These are phyloP conservation scores for Xylaria sp. DNA, from an alignment of 2,329 filamentous ascomycete genomes.

Conservation along the genomic window DNA sequence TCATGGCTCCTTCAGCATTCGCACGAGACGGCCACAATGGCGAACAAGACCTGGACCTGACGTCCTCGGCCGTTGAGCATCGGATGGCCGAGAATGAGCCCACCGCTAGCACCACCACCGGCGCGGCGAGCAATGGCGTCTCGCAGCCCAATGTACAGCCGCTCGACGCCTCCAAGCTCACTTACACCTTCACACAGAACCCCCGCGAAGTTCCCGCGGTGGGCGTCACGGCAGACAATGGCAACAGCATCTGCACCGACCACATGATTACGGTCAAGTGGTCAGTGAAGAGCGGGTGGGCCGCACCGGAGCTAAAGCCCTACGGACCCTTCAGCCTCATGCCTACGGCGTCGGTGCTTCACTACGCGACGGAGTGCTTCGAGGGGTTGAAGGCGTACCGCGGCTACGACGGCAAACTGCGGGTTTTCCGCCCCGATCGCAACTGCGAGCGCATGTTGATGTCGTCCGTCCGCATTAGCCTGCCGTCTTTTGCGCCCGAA, in stretches of 20 bases:
- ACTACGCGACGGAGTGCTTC: conserved; percentile 80
- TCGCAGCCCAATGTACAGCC: conserved; percentile 57
- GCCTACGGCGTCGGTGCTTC: conserved; percentile 71
- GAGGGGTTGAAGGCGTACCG: conserved; percentile 77
- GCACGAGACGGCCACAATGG: conserved; percentile 46
- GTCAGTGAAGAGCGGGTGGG: conserved; percentile 67
- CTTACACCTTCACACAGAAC: conserved; percentile 49
- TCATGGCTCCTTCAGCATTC: conserved; percentile 56
- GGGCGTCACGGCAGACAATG: conserved; percentile 43
- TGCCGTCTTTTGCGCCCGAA: conserved; percentile 66
- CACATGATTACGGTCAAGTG: conserved; percentile 80
- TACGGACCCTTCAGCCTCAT: conserved; percentile 71
- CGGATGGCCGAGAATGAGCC: conserved; percentile 48
- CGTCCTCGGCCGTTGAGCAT: conserved; percentile 57
- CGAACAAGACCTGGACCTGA: conserved; percentile 57
- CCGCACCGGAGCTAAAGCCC: conserved; percentile 66
- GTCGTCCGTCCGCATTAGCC: conserved; percentile 61
- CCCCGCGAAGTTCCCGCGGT: conserved; percentile 37
- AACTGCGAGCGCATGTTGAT: conserved; percentile 63
- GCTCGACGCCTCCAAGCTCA: conserved; percentile 67
- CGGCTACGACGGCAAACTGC: conserved; percentile 67
- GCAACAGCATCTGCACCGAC: conserved; percentile 70
- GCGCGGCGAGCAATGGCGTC: conserved; percentile 41
- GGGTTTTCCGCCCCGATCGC: conserved; percentile 68
- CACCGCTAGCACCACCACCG: conserved; percentile 38